Evolutionary conservation across 202 grass and related monocot species (phyloP), one percentile per base, ranked within the genome.

Genomic region (Bolboschoenoplectus hybrid): DNA sequence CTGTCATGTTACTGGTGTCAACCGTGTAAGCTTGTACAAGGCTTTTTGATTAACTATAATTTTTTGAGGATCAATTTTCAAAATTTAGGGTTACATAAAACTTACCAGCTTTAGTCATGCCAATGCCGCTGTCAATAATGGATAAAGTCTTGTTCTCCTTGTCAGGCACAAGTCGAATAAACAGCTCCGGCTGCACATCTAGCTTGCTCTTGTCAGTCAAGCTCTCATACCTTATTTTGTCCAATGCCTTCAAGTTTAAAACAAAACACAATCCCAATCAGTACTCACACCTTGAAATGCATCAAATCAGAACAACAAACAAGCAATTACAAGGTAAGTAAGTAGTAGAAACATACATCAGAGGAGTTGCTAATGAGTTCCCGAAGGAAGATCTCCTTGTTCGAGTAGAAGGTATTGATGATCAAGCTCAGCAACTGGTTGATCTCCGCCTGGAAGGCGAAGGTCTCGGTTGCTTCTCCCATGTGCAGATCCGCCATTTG

Each of bases 391-490:
- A 93, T 97, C 88, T 97, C 94, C 94, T 97, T 95, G 87, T 95
- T 97, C 40, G 94, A 90, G 91, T 97, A 97, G 88, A 97, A 97
- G 32, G 94, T 93, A 87, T 97, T 93, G 89, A 93, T 97, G 86
- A 97, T 97, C 79, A 97, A 87, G 17, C 91, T 92, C 39, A 97
- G 94, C 44, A 92, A 85, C 79, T 97, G 94, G 91, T 97, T 97
- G 90, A 94, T 97, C 91, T 97, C 91, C 9, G 94, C 94, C 85
- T 97, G 91, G 91, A 97, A 97, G 35, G 91, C 94, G 74, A 97
- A 97, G 0, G 94, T 97, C 94, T 97, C 94, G 41, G 90, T 26
- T 26, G 26, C 51, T 89, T 97, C 88, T 50, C 84, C 89, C 92
- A 91, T 89, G 7, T 41, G 60, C 82, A 89, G 86, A 50, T 89